Percentiles rank a stretch among this genome's conserved stretches.
Conservation (phyloP, 2,329 filamentous ascomycete species). For the Dothidotthia symphoricarpi region DNA sequence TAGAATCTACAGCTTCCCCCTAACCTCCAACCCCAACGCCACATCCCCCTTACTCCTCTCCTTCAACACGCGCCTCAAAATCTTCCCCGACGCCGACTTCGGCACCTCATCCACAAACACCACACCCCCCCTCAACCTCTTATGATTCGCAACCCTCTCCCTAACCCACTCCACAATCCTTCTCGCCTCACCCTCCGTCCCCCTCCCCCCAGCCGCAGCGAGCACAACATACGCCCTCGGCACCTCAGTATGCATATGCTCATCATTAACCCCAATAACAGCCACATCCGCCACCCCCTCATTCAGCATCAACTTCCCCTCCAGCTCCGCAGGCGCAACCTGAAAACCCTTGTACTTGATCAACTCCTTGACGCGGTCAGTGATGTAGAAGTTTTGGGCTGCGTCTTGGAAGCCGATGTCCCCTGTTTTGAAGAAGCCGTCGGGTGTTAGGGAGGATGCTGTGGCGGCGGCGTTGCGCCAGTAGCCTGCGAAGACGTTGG, state of each 20-base stretch:
- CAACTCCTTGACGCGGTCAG: conserved; percentile 33
- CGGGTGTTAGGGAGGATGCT: conserved; percentile 64
- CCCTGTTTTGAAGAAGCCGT: conserved; percentile 57
- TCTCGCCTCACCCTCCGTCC: conserved; percentile 10
- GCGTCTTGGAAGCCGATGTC: conserved; percentile 30
- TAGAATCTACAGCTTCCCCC: conserved; percentile 14
- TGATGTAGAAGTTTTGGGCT: conserved; percentile 31
- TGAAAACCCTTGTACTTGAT: conserved; percentile 37
- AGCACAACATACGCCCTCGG: conserved; percentile 33
- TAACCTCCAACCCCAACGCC: conserved; percentile 12
- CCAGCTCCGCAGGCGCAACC: conserved; percentile 30
- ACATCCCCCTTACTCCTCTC: conserved; percentile 18
- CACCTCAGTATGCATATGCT: conserved; percentile 27
- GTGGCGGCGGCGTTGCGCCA: conserved; percentile 70
- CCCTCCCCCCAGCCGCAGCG: conserved; percentile 10
- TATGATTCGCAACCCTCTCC: conserved; percentile 29
- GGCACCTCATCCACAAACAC: conserved; percentile 49
- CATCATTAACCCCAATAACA: conserved; percentile 28
- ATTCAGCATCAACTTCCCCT: conserved; percentile 28
- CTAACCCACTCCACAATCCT: conserved; percentile 20
- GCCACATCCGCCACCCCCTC: conserved; percentile 27
- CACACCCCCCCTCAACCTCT: conserved; percentile 33
- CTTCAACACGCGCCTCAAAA: conserved; percentile 38
- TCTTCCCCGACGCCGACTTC: conserved; percentile 50
- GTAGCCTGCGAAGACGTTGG: conserved; percentile 77